A percentile compares a stretch with the other conserved stretches of the same genome.
Conservation (phyloP, 805 yeast genomes). For the Metschnikowia borealis region DNA sequence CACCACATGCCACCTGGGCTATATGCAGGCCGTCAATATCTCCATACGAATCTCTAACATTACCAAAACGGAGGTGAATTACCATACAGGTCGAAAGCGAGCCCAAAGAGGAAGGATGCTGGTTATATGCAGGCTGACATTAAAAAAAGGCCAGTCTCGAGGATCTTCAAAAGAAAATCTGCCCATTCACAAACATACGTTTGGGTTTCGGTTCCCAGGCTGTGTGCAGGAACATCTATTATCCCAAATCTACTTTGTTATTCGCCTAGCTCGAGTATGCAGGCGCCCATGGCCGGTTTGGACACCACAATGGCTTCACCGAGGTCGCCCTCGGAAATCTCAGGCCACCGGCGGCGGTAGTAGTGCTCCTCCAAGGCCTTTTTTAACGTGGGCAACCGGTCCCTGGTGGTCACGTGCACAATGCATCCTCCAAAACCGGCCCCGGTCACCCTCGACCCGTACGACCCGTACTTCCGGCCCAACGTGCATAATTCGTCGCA, state of each 20-base stretch:
- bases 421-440: constrained; percentile 79
- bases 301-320: constrained; percentile 51
- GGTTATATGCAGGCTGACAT: too few species aligned
- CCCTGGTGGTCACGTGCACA: constrained; percentile 55
- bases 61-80: too few species aligned
- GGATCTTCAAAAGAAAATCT: too few species aligned
- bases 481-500: constrained; percentile 51
- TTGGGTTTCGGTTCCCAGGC: too few species aligned
- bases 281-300: constrained; percentile 54
- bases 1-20: too few species aligned
- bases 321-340: constrained; percentile 42
- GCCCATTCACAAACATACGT: too few species aligned
- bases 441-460: constrained; percentile 71
- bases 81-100: too few species aligned
- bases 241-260: too few species aligned
- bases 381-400: constrained; percentile 34
- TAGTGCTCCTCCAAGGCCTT: constrained; percentile 47
- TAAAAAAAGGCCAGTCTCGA: too few species aligned
- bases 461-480: constrained; percentile 53
- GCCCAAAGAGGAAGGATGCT: too few species aligned
- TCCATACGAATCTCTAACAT: too few species aligned
- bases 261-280: constrained; percentile 15
- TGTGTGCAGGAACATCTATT: background rate
- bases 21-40: too few species aligned
- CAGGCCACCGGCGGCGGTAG: constrained; percentile 47